phyloP scores from a whole-genome alignment of 176 grass and related monocot genomes.

The Dactylis glomerata region DNA sequence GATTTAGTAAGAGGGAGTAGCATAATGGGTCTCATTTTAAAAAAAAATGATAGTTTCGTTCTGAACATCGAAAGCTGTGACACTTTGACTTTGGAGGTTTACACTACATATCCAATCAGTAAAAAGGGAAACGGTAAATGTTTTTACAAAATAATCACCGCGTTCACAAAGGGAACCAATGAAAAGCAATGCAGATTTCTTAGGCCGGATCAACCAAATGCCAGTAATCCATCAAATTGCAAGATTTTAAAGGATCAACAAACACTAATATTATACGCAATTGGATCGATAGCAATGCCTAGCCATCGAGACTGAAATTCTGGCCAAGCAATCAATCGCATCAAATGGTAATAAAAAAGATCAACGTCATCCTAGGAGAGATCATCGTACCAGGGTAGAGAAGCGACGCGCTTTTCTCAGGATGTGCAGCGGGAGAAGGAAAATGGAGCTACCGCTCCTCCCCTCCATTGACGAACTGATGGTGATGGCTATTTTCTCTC shows the following conservation, averaged over 20 bases:
- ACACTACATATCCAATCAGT: background rate
- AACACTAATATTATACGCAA: slow-evolving; percentile 3
- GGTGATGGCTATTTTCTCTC: slow-evolving; percentile 21
- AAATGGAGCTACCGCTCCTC: slow-evolving; percentile 31
- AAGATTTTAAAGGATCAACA: background rate
- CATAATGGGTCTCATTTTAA: background rate
- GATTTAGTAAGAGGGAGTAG: too few species aligned
- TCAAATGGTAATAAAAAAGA: background rate
- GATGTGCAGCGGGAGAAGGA: background rate
- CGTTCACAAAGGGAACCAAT: background rate
- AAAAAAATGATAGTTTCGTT: background rate
- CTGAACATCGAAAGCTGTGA: background rate
- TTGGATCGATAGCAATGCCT: background rate
- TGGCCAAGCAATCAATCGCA: slow-evolving; percentile 8
- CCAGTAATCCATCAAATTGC: background rate
- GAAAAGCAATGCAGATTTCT: background rate
- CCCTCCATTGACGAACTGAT: slow-evolving; percentile 30
- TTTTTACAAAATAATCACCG: background rate
- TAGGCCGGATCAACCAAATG: background rate
- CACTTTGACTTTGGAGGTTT: background rate
- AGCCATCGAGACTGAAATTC: background rate
- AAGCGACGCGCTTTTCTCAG: background rate
- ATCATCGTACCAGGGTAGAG: slow-evolving; percentile 27
- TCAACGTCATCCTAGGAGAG: background rate
- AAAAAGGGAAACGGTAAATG: background rate